Percentiles rank a stretch among this genome's conserved stretches.
Evolutionary conservation across 2,329 filamentous ascomycete species (phyloP).

Genomic region (Grosmannia serpens): DNA sequence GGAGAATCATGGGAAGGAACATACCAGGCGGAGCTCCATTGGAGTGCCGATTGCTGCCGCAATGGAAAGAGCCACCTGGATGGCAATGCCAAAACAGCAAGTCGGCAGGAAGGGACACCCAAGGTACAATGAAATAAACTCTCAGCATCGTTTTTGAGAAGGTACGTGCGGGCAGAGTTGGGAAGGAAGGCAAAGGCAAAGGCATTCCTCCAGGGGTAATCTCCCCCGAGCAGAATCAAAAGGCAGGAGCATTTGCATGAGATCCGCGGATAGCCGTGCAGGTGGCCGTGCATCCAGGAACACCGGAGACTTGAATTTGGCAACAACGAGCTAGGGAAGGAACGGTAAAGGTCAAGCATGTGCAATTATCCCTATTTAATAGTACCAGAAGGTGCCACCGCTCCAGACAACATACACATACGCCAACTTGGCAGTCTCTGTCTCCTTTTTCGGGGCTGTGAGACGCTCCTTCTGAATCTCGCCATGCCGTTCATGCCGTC

Average conservation of each 20-base stretch:
- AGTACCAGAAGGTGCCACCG: not conserved
- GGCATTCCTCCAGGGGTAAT: not conserved
- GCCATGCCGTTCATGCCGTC: not conserved
- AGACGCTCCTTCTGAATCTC: slow-evolving; percentile 1
- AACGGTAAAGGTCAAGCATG: not conserved
- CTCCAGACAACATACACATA: not conserved
- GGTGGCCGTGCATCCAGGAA: not conserved
- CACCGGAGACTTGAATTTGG: not conserved
- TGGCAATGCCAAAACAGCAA: no score
- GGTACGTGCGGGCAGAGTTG: not conserved
- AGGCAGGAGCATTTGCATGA: not conserved
- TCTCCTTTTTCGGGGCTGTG: not conserved
- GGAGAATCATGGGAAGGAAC: not conserved
- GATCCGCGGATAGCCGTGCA: not conserved
- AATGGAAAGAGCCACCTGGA: not conserved
- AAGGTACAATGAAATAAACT: not conserved
- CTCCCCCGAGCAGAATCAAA: not conserved
- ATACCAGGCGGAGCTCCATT: not conserved
- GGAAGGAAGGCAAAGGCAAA: not conserved
- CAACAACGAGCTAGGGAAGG: not conserved
- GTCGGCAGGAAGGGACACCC: not conserved
- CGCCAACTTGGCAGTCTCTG: not conserved
- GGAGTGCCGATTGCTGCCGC: no score
- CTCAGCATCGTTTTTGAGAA: not conserved
- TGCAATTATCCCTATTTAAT: not conserved